Base-by-base conservation (phyloP, 2,329 filamentous ascomycete species). In the Paracoccidioides brasiliensis region DNA sequence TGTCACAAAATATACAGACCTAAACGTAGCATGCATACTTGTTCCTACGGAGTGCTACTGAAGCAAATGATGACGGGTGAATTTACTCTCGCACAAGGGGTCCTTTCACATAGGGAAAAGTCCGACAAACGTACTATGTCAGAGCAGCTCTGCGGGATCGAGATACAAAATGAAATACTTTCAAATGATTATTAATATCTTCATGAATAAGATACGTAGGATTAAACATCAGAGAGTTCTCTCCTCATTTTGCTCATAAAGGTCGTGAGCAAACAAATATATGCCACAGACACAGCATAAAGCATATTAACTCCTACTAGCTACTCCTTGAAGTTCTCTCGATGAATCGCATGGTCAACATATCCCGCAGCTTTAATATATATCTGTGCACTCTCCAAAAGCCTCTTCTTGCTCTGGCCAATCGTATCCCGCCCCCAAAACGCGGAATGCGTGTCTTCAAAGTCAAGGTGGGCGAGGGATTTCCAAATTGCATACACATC, bases 361-460 rank as follows among this genome's bases (percentile, higher is more conserved):
- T 68, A 66, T 14, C 69, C 68, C 67, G 70, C 70, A 3, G 64
- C 72, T 60, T 66, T 73, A 2, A 84, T 74, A 64, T 89, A 85
- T 22, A 88, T 86, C 73, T 88, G 80, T 78, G 88, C 88, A 66
- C 86, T 90, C 57, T 88, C 80, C 64, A 90, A 63, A 32, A 91
- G 77, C 59, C 85, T 78, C 57, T 67, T 65, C 73, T 85, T 89
- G 54, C 88, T 73, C 59, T 76, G 71, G 4, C 63, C 70, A 56
- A 76, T 72, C 2, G 89, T 80, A 62, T 89, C 84, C 63, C 78
- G 76, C 0, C 79, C 80, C 2, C 75, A 62, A 59, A 90, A 88
- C 0, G 80, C 80, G 0, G 86, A 85, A 67, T 87, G 82, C 5
- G 85, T 84, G 57, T 80, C 79, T 10, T 71, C 71, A 61, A 89